Evolutionary conservation across 2,329 filamentous ascomycete species (phyloP).

Genomic region (Dactylellina sp.): DNA sequence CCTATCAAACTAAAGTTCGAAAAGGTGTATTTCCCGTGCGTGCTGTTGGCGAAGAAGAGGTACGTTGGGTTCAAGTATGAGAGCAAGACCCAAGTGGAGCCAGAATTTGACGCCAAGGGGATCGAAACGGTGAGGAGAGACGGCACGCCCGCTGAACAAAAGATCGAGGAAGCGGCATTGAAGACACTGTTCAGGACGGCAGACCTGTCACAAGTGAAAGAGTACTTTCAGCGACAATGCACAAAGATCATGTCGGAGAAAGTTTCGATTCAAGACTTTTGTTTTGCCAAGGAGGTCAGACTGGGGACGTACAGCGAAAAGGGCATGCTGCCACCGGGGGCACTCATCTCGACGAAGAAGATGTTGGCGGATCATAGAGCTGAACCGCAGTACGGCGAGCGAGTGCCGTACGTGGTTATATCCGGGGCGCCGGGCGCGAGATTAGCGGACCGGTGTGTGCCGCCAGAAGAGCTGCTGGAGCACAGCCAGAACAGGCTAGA

Average conservation of each 20-base stretch:
- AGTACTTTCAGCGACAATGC: constrained; percentile 90
- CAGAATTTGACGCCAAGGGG: constrained; percentile 96
- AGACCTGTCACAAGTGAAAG: constrained; percentile 88
- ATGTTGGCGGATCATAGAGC: constrained; percentile 88
- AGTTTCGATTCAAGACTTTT: constrained; percentile 93
- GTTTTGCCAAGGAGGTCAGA: constrained; percentile 91
- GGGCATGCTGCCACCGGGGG: constrained; percentile 84
- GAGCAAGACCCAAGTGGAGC: constrained; percentile 76
- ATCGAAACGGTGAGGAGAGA: constrained; percentile 97
- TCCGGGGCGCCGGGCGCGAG: constrained; percentile 86
- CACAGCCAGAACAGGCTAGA: constrained; percentile 85
- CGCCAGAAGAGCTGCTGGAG: constrained; percentile 82
- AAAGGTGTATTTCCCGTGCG: constrained; percentile 96
- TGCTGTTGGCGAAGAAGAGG: constrained; percentile 94
- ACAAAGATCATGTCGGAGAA: constrained; percentile 89
- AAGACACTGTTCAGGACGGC: constrained; percentile 89
- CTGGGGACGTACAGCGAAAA: constrained; percentile 87
- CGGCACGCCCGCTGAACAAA: constrained; percentile 93
- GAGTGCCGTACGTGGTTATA: constrained; percentile 93
- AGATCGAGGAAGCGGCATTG: constrained; percentile 92
- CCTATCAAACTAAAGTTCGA: constrained; percentile 98
- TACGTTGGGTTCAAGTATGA: constrained; percentile 99
- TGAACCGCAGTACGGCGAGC: constrained; percentile 94
- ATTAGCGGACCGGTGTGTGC: constrained; percentile 88
- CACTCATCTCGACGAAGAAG: constrained; percentile 83